Percentiles rank a stretch among this genome's conserved stretches.
Evolutionary conservation across 371 early-diverging fungal species (phyloP).

Genomic region (Apophysomyces elegans): DNA sequence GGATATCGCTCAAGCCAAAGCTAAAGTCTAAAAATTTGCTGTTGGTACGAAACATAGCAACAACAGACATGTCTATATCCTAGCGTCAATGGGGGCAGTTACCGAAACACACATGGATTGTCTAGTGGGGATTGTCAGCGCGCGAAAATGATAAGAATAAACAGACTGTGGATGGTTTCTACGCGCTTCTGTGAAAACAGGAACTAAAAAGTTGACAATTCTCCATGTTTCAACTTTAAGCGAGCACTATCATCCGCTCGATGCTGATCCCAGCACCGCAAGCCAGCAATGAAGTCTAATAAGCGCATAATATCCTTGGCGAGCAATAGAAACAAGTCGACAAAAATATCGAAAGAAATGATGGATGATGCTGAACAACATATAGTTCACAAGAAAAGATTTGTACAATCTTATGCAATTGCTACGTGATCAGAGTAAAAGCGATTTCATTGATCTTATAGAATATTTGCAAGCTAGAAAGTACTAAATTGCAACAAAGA

Average conservation of each 20-base stretch:
- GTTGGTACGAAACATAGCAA: background rate
- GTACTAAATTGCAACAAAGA: background rate
- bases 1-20: background rate
- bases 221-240: no score
- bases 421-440: background rate
- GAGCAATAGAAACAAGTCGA: background rate
- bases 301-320: background rate
- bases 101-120: background rate
- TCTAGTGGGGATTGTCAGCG: background rate
- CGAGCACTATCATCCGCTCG: no score
- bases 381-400: background rate
- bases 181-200: no score
- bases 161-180: background rate
- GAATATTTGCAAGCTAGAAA: background rate
- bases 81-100: background rate
- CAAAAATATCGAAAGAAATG: background rate
- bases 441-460: background rate
- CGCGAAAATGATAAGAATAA: background rate
- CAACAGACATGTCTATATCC: background rate
- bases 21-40: background rate
- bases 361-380: background rate
- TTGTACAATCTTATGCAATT: background rate
- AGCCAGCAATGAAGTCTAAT: background rate
- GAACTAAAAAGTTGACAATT: no score
- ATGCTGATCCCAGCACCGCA: background rate